These are phyloP conservation scores for Botrytis pseudocinerea DNA, from an alignment of 2,329 filamentous ascomycete species.

Conservation along the genomic window DNA sequence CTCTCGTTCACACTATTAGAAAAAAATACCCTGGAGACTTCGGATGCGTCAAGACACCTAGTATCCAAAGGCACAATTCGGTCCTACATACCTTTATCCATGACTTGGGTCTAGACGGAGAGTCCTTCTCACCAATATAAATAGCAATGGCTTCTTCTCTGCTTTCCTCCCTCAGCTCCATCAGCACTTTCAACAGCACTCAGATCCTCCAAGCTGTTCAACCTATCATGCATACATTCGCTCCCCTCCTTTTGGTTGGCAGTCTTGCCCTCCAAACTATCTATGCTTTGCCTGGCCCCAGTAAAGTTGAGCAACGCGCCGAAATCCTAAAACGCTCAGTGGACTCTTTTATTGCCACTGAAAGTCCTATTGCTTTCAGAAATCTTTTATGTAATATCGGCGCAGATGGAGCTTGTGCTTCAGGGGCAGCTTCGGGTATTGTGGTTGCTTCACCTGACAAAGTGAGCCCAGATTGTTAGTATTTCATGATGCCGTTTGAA, in stretches of 20 bases:
- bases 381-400: conserved; percentile 62
- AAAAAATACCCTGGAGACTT: neutral
- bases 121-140: conserved; percentile 30
- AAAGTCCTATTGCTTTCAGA: conserved; percentile 53
- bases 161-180: conserved; percentile 28
- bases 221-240: conserved; percentile 53
- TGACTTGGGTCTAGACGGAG: neutral
- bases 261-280: conserved; percentile 53
- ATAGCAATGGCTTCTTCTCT: conserved; percentile 32
- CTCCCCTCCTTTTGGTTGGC: conserved; percentile 53
- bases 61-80: conserved; percentile 25
- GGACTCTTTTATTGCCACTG: conserved; percentile 53
- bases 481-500: neutral
- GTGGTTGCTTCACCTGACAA: conserved; percentile 60
- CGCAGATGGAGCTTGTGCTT: conserved; percentile 51
- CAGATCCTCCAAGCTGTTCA: conserved; percentile 24
- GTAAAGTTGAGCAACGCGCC: conserved; percentile 38
- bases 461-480: conserved; percentile 55
- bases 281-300: conserved; percentile 48
- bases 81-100: conserved; percentile 23
- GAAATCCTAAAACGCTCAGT: conserved; percentile 50
- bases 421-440: conserved; percentile 51
- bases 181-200: conserved; percentile 31
- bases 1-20: neutral
- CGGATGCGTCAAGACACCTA: neutral